Conservation (phyloP, 2,329 filamentous ascomycete genomes). For the Harringtonia aguacate region DNA sequence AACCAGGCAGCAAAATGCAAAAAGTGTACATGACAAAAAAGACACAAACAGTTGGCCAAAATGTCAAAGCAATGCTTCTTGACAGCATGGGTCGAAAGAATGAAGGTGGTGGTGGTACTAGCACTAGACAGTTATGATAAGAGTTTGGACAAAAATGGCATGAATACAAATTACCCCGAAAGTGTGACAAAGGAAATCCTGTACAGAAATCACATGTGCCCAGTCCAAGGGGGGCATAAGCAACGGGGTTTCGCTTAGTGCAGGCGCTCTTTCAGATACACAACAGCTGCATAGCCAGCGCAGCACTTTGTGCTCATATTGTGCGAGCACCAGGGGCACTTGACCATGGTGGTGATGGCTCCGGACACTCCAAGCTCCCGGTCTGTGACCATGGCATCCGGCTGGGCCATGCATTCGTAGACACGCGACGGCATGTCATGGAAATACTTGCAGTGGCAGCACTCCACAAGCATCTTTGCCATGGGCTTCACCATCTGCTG, state of each 20-base stretch:
- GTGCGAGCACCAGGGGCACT: conserved; percentile 63
- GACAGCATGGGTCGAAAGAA: too few species aligned
- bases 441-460: conserved; percentile 53
- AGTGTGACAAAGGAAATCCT: too few species aligned
- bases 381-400: conserved; percentile 42
- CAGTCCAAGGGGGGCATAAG: too few species aligned
- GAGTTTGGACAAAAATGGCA: too few species aligned
- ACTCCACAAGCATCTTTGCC: conserved; percentile 55
- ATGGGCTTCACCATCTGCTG: conserved; percentile 18
- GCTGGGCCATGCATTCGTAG: conserved; percentile 54
- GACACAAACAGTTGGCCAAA: too few species aligned
- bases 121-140: too few species aligned
- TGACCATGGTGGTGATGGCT: conserved; percentile 48
- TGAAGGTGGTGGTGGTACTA: too few species aligned
- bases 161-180: too few species aligned
- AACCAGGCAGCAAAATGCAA: too few species aligned
- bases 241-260: conserved; percentile 25
- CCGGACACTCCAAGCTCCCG: conserved; percentile 41
- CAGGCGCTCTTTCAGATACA: conserved; percentile 54
- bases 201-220: too few species aligned
- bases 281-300: conserved; percentile 55
- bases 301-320: conserved; percentile 60
- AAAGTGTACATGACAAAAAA: too few species aligned
- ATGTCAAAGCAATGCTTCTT: too few species aligned
- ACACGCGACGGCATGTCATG: conserved; percentile 55